phyloP scores from a whole-genome alignment of 306 rosid species.

The Spatholobus suberectus region DNA sequence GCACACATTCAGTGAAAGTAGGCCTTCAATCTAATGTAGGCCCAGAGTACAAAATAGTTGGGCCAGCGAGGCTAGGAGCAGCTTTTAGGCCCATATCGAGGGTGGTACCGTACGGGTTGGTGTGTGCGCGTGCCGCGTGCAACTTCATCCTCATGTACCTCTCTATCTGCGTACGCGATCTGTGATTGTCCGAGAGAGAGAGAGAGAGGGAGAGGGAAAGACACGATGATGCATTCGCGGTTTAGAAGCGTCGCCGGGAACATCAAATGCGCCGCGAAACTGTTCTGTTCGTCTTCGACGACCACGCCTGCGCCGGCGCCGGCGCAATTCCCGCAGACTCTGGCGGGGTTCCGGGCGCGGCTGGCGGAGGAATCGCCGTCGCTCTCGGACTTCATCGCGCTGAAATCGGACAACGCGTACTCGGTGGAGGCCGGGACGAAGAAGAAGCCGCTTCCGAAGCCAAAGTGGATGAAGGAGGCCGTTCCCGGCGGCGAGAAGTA shows the following conservation, averaged over 20 bases:
- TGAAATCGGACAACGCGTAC: slow-evolving; percentile 61
- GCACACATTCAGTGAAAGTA: neutral
- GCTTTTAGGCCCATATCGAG: neutral
- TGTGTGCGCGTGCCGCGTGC: neutral
- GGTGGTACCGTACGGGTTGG: too few relatives aligned
- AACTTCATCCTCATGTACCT: neutral
- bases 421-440: slow-evolving; percentile 98
- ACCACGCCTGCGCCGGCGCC: slow-evolving; percentile 8
- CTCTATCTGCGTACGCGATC: slow-evolving; percentile 41
- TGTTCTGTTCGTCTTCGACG: slow-evolving; percentile 64
- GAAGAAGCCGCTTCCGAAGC: slow-evolving; percentile 96
- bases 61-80: neutral
- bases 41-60: neutral
- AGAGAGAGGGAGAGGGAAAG: slow-evolving; percentile 34
- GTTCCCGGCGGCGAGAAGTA: slow-evolving; percentile 95
- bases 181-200: slow-evolving; percentile 32
- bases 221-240: slow-evolving; percentile 59
- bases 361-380: slow-evolving; percentile 69
- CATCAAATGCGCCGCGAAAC: slow-evolving; percentile 47
- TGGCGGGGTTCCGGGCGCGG: slow-evolving; percentile 81
- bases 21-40: neutral
- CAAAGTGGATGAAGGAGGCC: slow-evolving; percentile 98
- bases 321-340: slow-evolving; percentile 69
- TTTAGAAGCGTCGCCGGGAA: slow-evolving; percentile 51
- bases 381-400: slow-evolving; percentile 59